Base-by-base conservation (phyloP, 2,329 filamentous ascomycete species). In the Pseudogymnoascus sp. region DNA sequence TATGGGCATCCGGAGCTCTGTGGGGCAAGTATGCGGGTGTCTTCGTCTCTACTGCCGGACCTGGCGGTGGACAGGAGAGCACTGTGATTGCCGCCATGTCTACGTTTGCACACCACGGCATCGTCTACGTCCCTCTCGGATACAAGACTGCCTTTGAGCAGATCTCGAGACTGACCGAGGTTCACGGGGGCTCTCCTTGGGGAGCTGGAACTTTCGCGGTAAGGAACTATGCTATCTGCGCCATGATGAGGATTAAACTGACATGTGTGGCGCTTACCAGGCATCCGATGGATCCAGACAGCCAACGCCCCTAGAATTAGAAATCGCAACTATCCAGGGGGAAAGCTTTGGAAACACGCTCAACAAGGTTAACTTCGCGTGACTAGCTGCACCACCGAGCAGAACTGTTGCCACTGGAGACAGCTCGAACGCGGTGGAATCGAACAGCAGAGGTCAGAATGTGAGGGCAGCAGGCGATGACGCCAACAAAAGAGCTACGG, bases 61-160 rank as follows among this genome's bases (percentile, higher is more conserved):
- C 81, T 63, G 95, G 95, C 66, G 95, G 95, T 75, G 95, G 95
- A 67, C 95, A 99, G 81, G 95, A 99, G 81, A 88, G 86, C 64
- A 99, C 95, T 60, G 88, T 84, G 69, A 79, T 97, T 67, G 82
- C 88, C 36, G 80, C 88, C 74, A 87, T 97, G 85, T 91, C 87
- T 73, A 97, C 93, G 18, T 81, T 97, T 63, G 77, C 87, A 66
- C 95, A 97, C 80, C 95, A 97, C 81, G 95, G 95, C 73, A 89
- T 97, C 80, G 89, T 95, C 82, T 97, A 89, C 77, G 91, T 97
- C n/a, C 95, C 95, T 59, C 83, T 97, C 62, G 95, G 95, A 63
- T 97, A 96, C 82, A 88, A 90, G 78, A 90, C 88, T 72, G 79
- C 86, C 60, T 97, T 96, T 74, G 74, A 74, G 65, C 78, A 86